Evolutionary conservation across 768 basidiomycete species (phyloP).

Genomic region (Mycena metata): DNA sequence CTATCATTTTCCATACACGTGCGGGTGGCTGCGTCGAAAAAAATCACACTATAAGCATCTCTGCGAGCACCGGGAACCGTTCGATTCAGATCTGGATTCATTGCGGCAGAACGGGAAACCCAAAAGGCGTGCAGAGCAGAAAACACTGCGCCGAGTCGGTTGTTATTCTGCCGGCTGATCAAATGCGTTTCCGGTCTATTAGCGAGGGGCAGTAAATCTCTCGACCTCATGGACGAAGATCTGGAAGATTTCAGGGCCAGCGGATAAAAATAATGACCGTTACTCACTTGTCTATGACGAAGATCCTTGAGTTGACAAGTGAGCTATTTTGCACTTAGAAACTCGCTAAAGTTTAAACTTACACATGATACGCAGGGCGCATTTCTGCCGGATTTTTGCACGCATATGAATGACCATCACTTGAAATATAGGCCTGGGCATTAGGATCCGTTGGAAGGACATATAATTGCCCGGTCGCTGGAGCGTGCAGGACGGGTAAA

Average conservation of each 20-base stretch:
- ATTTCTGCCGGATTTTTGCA: slow-evolving; percentile 67
- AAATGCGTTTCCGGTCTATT: slow-evolving; percentile 56
- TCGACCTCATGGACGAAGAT: slow-evolving; percentile 63
- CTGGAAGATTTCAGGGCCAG: too few species aligned
- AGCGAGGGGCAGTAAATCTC: slow-evolving; percentile 59
- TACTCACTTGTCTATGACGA: slow-evolving; percentile 64
- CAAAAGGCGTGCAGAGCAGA: slow-evolving; percentile 70
- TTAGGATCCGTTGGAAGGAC: slow-evolving; percentile 38
- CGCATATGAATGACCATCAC: slow-evolving; percentile 67
- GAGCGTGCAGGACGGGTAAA: slow-evolving; percentile 66
- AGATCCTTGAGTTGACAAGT: slow-evolving; percentile 43
- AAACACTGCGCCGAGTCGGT: slow-evolving; percentile 71
- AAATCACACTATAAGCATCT: slow-evolving; percentile 69
- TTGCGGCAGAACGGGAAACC: slow-evolving; percentile 61
- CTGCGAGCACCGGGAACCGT: slow-evolving; percentile 45
- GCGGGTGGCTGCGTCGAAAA: too few species aligned
- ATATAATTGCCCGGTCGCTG: slow-evolving; percentile 21
- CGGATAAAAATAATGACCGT: background rate
- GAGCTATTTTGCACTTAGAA: background rate
- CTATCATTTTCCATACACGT: too few species aligned
- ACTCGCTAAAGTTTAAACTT: slow-evolving; percentile 43
- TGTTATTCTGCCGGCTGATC: slow-evolving; percentile 54
- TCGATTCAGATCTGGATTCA: slow-evolving; percentile 38
- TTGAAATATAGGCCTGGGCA: slow-evolving; percentile 62
- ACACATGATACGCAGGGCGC: slow-evolving; percentile 74